These are phyloP conservation scores for Trypanosoma vivax DNA, from an alignment of 208 protist species.

Conservation along the genomic window DNA sequence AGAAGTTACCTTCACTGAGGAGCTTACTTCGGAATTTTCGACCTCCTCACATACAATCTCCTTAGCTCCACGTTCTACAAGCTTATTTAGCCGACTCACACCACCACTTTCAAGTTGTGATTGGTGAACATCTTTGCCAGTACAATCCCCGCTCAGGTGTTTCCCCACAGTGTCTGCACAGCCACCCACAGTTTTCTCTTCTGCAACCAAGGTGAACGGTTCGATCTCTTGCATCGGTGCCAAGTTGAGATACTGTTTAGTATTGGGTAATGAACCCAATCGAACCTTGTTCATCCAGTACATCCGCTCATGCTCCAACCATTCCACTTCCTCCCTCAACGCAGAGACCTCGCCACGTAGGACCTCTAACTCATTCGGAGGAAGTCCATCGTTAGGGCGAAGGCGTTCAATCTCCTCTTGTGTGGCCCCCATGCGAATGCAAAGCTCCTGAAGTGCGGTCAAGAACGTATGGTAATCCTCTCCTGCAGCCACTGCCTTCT, in stretches of 20 bases:
- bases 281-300: conserved; percentile 90
- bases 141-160: conserved; percentile 53
- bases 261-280: conserved; percentile 81
- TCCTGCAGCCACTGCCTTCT: conserved; percentile 69
- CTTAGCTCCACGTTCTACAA: conserved; percentile 66
- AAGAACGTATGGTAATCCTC: conserved; percentile 84
- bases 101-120: conserved; percentile 53
- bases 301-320: conserved; percentile 79
- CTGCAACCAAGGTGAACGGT: no score
- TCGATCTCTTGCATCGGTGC: no score
- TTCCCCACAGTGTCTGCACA: conserved; percentile 65
- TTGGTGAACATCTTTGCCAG: conserved; percentile 71
- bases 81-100: conserved; percentile 70
- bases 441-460: conserved; percentile 73
- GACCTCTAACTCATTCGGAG: conserved; percentile 77
- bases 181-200: no score
- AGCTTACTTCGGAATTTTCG: conserved; percentile 24
- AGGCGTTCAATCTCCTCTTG: conserved; percentile 84
- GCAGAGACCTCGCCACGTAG: conserved; percentile 66
- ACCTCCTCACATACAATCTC: conserved; percentile 53
- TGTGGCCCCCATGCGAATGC: conserved; percentile 69
- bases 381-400: conserved; percentile 37
- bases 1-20: conserved; percentile 25
- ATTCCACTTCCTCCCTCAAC: conserved; percentile 83
- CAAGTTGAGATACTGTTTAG: no score